Evolutionary conservation across 2,329 filamentous ascomycete genomes (phyloP), one percentile per base, ranked within the genome.

Genomic region (Fusarium camptoceras): DNA sequence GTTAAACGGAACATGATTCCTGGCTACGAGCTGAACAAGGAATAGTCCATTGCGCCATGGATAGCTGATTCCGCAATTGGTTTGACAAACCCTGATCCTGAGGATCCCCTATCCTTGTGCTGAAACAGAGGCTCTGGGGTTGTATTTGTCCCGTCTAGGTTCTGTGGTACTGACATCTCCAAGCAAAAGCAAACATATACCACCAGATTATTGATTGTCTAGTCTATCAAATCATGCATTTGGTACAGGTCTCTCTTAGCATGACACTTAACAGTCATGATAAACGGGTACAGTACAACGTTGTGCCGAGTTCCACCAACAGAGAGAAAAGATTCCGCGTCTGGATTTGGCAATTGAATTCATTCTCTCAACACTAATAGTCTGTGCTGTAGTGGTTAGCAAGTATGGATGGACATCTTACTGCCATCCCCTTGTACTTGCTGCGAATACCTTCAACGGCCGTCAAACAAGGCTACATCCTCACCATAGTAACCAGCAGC

Each of bases 121-220:
- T 75, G 73, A 75, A 75, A 75, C 71, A 71, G 70, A 74, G 70
- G 73, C 68, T 70, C 68, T 70, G 70, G 71, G 65, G 54, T 64
- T 25, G 55, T 56, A 69, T 66, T 24, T 39, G 48, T 58, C 55
- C 53, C 37, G 48, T 58, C 55, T 50, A 67, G 66, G 57, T 30
- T 60, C 50, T 55, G 31, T 48, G 62, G 63, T 67, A 59, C 56
- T 62, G 59, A 66, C 56, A 68, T 68, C 55, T 70, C 24, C 41
- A 55, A 51, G 42, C 20, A 28, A 59, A 27, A 61, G 55, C 67
- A 71, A 71, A 64, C 49, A 64, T 57, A 18, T 53, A 22, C 24
- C n/a, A 41, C 24, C 30, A 28, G 34, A 55, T 47, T 55, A 62
- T 61, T 63, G 55, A 28, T 47, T 43, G n/a, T 25, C 22, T 34